Percentiles rank a stretch among this genome's conserved stretches.
phyloP scores from a whole-genome alignment of 768 basidiomycete genomes.

The Hygrocybe punicea region DNA sequence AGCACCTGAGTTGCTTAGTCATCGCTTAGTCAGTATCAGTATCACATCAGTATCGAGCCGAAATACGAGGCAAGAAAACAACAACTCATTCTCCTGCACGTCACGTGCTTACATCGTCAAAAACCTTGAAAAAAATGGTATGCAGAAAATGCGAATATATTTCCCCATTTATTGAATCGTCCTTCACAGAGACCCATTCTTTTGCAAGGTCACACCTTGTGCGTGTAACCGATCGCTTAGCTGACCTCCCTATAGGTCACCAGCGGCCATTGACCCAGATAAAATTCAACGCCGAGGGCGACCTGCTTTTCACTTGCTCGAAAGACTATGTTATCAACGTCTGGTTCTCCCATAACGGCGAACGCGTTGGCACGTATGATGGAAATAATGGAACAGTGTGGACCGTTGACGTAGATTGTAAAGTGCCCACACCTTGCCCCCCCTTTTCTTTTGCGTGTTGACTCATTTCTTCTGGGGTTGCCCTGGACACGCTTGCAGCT shows the following conservation, averaged over 20 bases:
- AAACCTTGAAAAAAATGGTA: neutral
- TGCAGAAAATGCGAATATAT: neutral
- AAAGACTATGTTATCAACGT: constrained; percentile 96
- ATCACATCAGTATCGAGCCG: too few relatives aligned
- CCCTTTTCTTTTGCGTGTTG: neutral
- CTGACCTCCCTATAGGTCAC: constrained; percentile 59
- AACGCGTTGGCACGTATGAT: constrained; percentile 92
- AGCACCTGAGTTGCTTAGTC: too few relatives aligned
- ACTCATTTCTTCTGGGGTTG: neutral
- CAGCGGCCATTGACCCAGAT: constrained; percentile 97
- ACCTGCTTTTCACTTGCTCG: constrained; percentile 91
- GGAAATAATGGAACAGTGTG: constrained; percentile 96
- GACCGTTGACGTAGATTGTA: constrained; percentile 95
- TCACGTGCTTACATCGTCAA: neutral
- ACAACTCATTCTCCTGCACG: too few relatives aligned
- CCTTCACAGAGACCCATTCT: constrained; percentile 63
- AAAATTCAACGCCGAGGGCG: constrained; percentile 96
- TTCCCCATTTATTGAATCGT: neutral
- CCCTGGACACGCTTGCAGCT: constrained; percentile 38
- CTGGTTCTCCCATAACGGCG: constrained; percentile 97
- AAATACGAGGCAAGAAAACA: too few relatives aligned
- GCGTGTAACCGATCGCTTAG: neutral
- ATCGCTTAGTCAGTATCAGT: too few relatives aligned
- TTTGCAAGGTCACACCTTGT: constrained; percentile 51
- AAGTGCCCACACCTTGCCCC: too few relatives aligned